phyloP scores from a whole-genome alignment of 75 land plant genomes.

The Selaginella tamariscina region DNA sequence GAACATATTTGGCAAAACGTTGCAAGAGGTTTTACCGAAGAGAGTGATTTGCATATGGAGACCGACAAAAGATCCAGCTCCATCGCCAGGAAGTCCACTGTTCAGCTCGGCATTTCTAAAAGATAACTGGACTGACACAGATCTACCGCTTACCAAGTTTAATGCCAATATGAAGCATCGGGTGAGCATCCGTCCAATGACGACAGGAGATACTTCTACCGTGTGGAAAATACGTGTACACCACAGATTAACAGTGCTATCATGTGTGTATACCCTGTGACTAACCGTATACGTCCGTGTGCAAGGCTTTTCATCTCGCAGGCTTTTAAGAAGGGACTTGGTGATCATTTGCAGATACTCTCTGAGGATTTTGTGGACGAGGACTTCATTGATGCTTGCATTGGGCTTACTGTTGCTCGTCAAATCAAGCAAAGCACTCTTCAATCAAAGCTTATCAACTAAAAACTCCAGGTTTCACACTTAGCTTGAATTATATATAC shows the following conservation, averaged over 20 bases:
- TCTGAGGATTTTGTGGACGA: constrained; percentile 77
- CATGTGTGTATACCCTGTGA: constrained; percentile 63
- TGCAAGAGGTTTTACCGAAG: constrained; percentile 50
- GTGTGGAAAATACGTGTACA: constrained; percentile 86
- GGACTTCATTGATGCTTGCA: constrained; percentile 85
- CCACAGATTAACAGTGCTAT: constrained; percentile 69
- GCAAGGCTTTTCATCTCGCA: constrained; percentile 69
- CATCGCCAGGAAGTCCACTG: constrained; percentile 38
- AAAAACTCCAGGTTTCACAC: too few species aligned
- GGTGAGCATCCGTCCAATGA: constrained; percentile 45
- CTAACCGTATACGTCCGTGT: constrained; percentile 46
- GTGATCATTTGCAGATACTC: constrained; percentile 67
- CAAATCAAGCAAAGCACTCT: background rate
- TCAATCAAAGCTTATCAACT: too few species aligned
- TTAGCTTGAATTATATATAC: too few species aligned
- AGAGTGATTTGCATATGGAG: constrained; percentile 77
- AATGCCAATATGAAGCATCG: constrained; percentile 46
- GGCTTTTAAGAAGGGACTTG: constrained; percentile 38
- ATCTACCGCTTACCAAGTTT: constrained; percentile 70
- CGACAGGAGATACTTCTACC: constrained; percentile 56
- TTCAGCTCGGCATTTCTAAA: constrained; percentile 50
- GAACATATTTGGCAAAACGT: constrained; percentile 35
- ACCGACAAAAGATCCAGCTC: constrained; percentile 52
- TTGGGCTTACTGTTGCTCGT: constrained; percentile 46
- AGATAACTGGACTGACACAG: constrained; percentile 89